These are phyloP conservation scores for Thielaviopsis punctulata DNA, from an alignment of 2,329 filamentous ascomycete species.

Conservation along the genomic window DNA sequence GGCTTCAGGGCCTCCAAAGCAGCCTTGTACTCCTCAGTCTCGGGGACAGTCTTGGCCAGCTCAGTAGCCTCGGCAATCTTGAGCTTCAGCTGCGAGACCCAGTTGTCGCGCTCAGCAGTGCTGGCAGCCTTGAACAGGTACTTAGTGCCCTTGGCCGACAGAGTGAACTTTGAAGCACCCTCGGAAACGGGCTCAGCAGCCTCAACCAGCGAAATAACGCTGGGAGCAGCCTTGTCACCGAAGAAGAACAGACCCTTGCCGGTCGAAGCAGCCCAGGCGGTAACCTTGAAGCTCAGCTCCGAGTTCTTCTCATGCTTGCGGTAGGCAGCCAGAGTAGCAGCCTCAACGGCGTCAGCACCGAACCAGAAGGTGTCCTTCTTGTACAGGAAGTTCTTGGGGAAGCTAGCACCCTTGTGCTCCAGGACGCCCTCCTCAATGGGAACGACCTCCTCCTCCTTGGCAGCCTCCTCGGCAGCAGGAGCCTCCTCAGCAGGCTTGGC, in stretches of 20 bases:
- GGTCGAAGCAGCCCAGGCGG: slow-evolving; percentile 81
- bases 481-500: slow-evolving; percentile 23
- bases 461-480: slow-evolving; percentile 21
- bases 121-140: slow-evolving; percentile 76
- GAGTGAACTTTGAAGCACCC: slow-evolving; percentile 64
- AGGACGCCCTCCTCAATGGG: slow-evolving; percentile 70
- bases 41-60: slow-evolving; percentile 52
- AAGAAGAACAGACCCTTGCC: slow-evolving; percentile 91
- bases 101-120: slow-evolving; percentile 71
- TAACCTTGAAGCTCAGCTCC: slow-evolving; percentile 55
- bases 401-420: slow-evolving; percentile 74
- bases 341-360: slow-evolving; percentile 52
- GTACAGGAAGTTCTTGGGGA: slow-evolving; percentile 79
- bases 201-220: slow-evolving; percentile 65
- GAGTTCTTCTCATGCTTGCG: slow-evolving; percentile 77
- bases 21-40: slow-evolving; percentile 77
- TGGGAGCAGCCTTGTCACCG: slow-evolving; percentile 66
- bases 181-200: slow-evolving; percentile 57
- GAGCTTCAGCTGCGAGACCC: slow-evolving; percentile 69
- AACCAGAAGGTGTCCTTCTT: slow-evolving; percentile 92
- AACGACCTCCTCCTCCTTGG: slow-evolving; percentile 37
- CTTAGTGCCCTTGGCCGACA: slow-evolving; percentile 76
- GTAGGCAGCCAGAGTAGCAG: slow-evolving; percentile 59
- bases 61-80: slow-evolving; percentile 77
- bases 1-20: slow-evolving; percentile 55